Evolutionary conservation across 1,284 basidiomycete genomes (phyloP), one percentile per base, ranked within the genome.

Genomic region (Cryptococcus sp.): DNA sequence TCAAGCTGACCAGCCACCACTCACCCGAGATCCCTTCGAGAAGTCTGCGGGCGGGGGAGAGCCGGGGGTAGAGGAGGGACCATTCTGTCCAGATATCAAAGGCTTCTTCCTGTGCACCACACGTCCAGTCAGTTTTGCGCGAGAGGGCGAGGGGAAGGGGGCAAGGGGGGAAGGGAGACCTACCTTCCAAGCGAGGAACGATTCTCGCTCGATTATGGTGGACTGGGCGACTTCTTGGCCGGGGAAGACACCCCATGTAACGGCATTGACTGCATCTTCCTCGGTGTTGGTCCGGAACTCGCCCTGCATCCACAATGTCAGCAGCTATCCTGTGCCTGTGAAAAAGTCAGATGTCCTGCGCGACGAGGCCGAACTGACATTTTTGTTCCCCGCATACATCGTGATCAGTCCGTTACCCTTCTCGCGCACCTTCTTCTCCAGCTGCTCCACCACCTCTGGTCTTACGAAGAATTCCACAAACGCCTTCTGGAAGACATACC

Each of bases 201-300:
- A 95, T 62, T 92, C 86, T 33, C 89, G 88, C 75, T 99, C 96
- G 36, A 99, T 96, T 63, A 98, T 95, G 20, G 96, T 99, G 28
- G 95, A 94, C 74, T 98, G 96, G 49, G 97, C 82, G 69, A 98
- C 92, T 80, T 98, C 96, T 77, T 96, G 94, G 43, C 91, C 91
- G 18, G 96, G 95, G 83, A 98, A 99, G 6, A 96, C 92, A 64
- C 95, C 96, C 96, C 95, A 99, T 0, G 96, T 99, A 46, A 99
- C 96, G 7, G 96, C 96, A 69, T 98, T 98, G 39, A 95, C 93
- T 8, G 92, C 90, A 37, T 95, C 90, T 1, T 87, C 87, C 61
- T 88, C 85, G 36, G 87, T 91, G 80, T 98, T 98, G 52, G 94
- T 97, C 54, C 86, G 83, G 66, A 98, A 83, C 71, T 98, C 94